Base-by-base conservation (phyloP, 1,139 yeast genomes). In the Saccharomyces hybrid region DNA sequence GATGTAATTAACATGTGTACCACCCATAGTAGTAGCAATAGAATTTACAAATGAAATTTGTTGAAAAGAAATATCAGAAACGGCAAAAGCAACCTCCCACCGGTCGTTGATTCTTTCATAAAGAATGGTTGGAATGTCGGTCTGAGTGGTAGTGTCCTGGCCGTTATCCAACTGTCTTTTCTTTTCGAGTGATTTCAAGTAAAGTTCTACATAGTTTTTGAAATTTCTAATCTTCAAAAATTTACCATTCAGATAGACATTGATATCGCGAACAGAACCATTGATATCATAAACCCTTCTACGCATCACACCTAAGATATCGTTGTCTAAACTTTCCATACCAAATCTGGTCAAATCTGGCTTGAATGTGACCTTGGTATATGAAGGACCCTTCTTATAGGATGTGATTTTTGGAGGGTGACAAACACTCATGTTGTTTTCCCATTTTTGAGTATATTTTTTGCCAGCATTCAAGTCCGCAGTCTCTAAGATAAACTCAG, bases 21-120 rank as follows among this genome's bases (percentile, higher is more conserved):
- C 99, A 57, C 99, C 99, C 1, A 91, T 76, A 0, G 99, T 93
- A 0, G 99, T 95, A 0, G 99, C 99, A 67, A 95, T 95, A 3
- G 97, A 90, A 69, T 95, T 95, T 26, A 93, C 99, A 74, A 95
- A 95, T 51, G 98, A 90, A 47, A 95, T 95, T 70, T 95, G 99
- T 62, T 89, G 88, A 72, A 95, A 95, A 2, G 79, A 75, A 3
- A 95, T 95, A 65, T 91, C 97, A 51, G 97, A 88, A 1, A 90
- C 88, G 1, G 97, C 93, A 75, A 95, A 91, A 0, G 97, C 99
- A 57, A 93, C 73, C 71, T 95, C 99, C 99, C 99, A 95, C 60
- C 97, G 80, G 54, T 82, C 86, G 60, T 79, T 82, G 51, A 90
- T 73, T 38, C 82, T 80, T 69, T 89, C 96, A 67, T 90, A 89